These are phyloP conservation scores for Phaffomyces opuntiae DNA, from an alignment of 805 yeast species.

Conservation along the genomic window DNA sequence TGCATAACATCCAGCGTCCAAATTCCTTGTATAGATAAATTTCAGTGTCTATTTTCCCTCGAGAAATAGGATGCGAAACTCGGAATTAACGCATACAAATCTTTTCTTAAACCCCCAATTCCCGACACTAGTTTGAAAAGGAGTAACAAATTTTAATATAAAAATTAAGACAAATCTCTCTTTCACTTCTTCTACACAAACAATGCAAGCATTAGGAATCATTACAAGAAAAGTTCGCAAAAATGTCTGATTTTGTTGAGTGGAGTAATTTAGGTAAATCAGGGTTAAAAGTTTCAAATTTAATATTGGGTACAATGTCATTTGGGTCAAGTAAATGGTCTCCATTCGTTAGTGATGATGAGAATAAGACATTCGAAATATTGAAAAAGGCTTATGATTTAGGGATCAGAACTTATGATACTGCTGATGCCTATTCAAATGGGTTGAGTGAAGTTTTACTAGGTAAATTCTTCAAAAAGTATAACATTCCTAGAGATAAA, in stretches of 20 bases:
- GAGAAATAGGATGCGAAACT: too few species aligned
- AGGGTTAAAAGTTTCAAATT: slow-evolving; percentile 41
- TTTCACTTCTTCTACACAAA: too few species aligned
- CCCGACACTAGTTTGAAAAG: too few species aligned
- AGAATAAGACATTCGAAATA: slow-evolving; percentile 35
- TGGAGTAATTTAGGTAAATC: slow-evolving; percentile 30
- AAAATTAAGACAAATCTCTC: too few species aligned
- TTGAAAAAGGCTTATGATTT: slow-evolving; percentile 38
- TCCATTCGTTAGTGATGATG: slow-evolving; percentile 39
- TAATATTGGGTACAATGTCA: slow-evolving; percentile 49
- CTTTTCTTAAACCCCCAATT: too few species aligned
- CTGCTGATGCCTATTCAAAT: slow-evolving; percentile 43
- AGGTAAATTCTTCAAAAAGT: slow-evolving; percentile 45
- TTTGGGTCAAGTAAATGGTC: slow-evolving; percentile 29
- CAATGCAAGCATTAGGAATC: not conserved
- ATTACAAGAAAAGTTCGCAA: not conserved
- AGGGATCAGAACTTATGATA: slow-evolving; percentile 43
- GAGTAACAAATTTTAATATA: too few species aligned
- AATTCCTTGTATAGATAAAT: too few species aligned
- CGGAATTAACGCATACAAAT: too few species aligned
- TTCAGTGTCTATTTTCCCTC: too few species aligned
- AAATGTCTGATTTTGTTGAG: not conserved
- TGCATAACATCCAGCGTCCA: too few species aligned
- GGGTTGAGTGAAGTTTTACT: slow-evolving; percentile 41
- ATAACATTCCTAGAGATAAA: slow-evolving; percentile 43